Evolutionary conservation across 306 rosid species (phyloP).

Genomic region (Lathyrus tuberosus): DNA sequence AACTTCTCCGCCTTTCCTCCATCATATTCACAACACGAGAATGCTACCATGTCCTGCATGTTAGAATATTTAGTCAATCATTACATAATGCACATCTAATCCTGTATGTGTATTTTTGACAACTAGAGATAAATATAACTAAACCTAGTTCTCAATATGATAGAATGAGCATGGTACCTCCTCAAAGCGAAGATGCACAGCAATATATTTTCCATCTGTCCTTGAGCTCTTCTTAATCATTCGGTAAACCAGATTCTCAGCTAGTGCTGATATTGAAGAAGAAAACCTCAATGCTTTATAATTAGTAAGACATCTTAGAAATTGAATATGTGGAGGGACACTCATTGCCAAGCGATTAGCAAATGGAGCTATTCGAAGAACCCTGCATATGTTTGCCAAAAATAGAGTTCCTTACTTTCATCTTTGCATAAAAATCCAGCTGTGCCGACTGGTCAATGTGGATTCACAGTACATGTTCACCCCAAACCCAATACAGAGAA

Average conservation of each 20-base stretch:
- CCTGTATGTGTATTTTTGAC: not conserved
- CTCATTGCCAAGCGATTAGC: slow-evolving; percentile 95
- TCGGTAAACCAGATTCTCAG: slow-evolving; percentile 63
- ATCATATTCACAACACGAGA: slow-evolving; percentile 91
- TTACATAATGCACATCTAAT: slow-evolving; percentile 21
- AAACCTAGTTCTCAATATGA: slow-evolving; percentile 29
- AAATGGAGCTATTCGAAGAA: slow-evolving; percentile 84
- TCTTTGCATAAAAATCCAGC: slow-evolving; percentile 12
- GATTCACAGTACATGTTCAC: slow-evolving; percentile 20
- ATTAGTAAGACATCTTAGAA: slow-evolving; percentile 88
- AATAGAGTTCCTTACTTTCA: slow-evolving; percentile 7
- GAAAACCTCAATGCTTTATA: slow-evolving; percentile 88
- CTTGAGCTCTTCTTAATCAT: slow-evolving; percentile 79
- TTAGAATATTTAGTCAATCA: slow-evolving; percentile 30
- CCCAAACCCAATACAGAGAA: not conserved
- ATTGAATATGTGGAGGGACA: slow-evolving; percentile 86
- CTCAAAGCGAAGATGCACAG: slow-evolving; percentile 96
- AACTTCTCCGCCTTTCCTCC: slow-evolving; percentile 77
- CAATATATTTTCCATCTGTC: slow-evolving; percentile 73
- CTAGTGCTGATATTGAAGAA: slow-evolving; percentile 68
- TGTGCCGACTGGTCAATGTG: slow-evolving; percentile 22
- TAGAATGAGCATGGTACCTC: slow-evolving; percentile 65
- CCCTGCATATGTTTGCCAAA: slow-evolving; percentile 57
- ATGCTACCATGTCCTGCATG: slow-evolving; percentile 94
- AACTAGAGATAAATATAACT: not conserved